These are phyloP conservation scores for Acanthamoeba triangularis DNA, from an alignment of 208 protist species.

Conservation along the genomic window DNA sequence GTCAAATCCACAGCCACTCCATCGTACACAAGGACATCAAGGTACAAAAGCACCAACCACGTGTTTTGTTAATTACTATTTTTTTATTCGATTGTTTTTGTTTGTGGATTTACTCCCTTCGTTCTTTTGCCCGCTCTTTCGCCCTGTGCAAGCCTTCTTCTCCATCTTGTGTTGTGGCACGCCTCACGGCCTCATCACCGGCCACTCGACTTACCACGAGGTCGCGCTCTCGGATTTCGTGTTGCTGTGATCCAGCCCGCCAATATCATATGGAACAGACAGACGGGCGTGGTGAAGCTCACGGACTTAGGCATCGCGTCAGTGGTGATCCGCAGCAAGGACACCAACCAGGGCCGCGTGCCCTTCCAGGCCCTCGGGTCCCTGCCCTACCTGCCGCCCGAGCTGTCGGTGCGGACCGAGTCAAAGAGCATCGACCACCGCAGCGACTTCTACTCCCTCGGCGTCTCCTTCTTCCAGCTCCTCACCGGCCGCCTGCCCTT, in stretches of 20 bases:
- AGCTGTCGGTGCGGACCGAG: constrained; percentile 32
- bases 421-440: constrained; percentile 48
- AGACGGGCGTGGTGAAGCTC: constrained; percentile 46
- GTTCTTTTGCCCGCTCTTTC: too few species aligned
- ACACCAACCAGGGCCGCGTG: neutral
- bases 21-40: constrained; percentile 74
- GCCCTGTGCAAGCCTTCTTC: too few species aligned
- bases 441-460: constrained; percentile 72
- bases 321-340: constrained; percentile 41
- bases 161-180: neutral
- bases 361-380: constrained; percentile 38
- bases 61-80: neutral
- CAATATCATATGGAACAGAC: constrained; percentile 56
- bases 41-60: neutral
- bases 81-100: neutral
- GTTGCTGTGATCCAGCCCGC: neutral
- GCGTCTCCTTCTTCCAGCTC: constrained; percentile 66
- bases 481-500: constrained; percentile 23
- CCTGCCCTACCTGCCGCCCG: constrained; percentile 67
- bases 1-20: constrained; percentile 37
- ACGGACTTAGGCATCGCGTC: constrained; percentile 43
- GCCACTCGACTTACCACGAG: too few species aligned
- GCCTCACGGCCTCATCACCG: too few species aligned
- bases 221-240: neutral
- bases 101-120: too few species aligned